Evolutionary conservation across 352 stramenopile genomes (phyloP).

Genomic region (Globisporangium radiosum): DNA sequence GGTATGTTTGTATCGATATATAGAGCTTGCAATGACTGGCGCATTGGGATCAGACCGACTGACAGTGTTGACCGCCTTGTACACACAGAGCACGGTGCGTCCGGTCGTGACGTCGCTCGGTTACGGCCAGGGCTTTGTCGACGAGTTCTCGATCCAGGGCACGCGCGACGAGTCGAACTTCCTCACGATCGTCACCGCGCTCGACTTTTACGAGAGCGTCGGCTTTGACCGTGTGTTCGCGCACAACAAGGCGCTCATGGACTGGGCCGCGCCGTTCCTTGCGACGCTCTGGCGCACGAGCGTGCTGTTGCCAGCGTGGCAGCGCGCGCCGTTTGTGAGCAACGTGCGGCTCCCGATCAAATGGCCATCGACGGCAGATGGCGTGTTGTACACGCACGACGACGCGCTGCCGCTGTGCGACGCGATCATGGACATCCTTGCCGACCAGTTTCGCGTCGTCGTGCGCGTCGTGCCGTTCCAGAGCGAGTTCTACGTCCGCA

Average conservation of each 20-base stretch:
- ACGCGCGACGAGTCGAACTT: conserved; percentile 82
- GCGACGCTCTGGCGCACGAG: conserved; percentile 71
- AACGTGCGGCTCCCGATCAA: conserved; percentile 71
- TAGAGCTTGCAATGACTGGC: too few species aligned
- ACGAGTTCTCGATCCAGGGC: conserved; percentile 82
- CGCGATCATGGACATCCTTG: conserved; percentile 74
- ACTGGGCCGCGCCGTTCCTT: conserved; percentile 75
- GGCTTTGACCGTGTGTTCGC: conserved; percentile 64
- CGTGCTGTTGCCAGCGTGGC: conserved; percentile 61
- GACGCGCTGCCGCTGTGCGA: conserved; percentile 62
- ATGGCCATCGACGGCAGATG: conserved; percentile 41
- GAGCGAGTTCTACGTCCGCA: conserved; percentile 61
- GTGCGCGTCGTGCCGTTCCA: conserved; percentile 69
- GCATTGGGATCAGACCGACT: too few species aligned
- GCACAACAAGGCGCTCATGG: conserved; percentile 81
- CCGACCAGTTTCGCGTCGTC: conserved; percentile 65
- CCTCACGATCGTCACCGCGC: conserved; percentile 67
- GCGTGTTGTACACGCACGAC: conserved; percentile 46
- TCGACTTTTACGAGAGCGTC: conserved; percentile 83
- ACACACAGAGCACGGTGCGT: conserved; percentile 32
- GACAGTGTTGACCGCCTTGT: too few species aligned
- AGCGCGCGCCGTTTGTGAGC: conserved; percentile 76
- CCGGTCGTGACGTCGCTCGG: conserved; percentile 77
- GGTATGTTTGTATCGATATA: too few species aligned
- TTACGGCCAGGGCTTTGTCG: conserved; percentile 74